Percentiles rank a stretch among this genome's conserved stretches.
phyloP scores from a whole-genome alignment of 1,284 basidiomycete species.

The Ganoderma meredithae region DNA sequence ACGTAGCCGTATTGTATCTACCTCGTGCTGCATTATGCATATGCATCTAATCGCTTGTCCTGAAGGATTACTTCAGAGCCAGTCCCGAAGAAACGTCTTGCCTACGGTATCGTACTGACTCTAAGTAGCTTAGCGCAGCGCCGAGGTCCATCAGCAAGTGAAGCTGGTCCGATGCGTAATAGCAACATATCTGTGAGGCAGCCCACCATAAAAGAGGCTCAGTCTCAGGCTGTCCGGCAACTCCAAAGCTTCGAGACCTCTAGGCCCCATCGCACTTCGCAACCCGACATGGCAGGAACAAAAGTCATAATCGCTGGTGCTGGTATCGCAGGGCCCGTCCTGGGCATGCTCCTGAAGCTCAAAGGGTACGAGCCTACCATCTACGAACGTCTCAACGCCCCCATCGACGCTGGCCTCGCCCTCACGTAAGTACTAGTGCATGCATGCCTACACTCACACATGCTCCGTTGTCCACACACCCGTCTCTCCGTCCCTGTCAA shows the following conservation, averaged over 20 bases:
- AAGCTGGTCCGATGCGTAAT: too few relatives aligned
- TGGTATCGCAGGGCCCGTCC: constrained; percentile 54
- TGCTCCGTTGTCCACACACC: too few relatives aligned
- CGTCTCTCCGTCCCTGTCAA: too few relatives aligned
- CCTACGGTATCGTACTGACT: too few relatives aligned
- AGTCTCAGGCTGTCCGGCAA: too few relatives aligned
- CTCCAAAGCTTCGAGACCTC: neutral
- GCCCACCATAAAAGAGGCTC: neutral
- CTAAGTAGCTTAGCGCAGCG: too few relatives aligned
- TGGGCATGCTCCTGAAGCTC: constrained; percentile 51
- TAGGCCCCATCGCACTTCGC: neutral
- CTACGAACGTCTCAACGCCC: constrained; percentile 47
- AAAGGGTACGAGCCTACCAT: constrained; percentile 52
- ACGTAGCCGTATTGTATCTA: too few relatives aligned
- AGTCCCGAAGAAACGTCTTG: too few relatives aligned
- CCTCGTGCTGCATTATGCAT: too few relatives aligned
- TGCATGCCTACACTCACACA: neutral
- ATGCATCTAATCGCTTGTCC: too few relatives aligned
- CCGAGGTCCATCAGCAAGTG: neutral
- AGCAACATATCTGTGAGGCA: neutral
- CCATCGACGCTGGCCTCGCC: constrained; percentile 45
- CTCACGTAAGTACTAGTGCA: constrained; percentile 44
- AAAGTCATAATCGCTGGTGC: constrained; percentile 52
- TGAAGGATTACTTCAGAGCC: too few relatives aligned
- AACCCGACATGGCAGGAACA: constrained; percentile 21